A percentile compares a stretch with the other conserved stretches of the same genome.
These are phyloP conservation scores for Catharanthus roseus DNA, from an alignment of 257 asterid genomes.

Conservation along the genomic window DNA sequence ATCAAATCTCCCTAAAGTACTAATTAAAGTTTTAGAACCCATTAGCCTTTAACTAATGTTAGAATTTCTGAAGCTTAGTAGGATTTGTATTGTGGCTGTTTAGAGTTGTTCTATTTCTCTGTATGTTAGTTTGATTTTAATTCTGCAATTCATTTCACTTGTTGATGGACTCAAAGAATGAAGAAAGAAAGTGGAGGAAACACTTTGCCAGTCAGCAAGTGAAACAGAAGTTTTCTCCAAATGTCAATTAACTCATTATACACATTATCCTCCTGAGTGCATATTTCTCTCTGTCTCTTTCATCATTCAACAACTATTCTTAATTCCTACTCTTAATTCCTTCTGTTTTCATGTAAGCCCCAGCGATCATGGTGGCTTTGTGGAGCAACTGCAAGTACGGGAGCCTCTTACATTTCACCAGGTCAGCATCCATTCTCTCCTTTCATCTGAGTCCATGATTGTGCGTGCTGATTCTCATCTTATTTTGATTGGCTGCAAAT, in stretches of 20 bases:
- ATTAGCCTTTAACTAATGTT: too few relatives aligned
- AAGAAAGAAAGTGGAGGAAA: constrained; percentile 9
- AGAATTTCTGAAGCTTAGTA: too few relatives aligned
- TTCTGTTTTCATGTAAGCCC: background rate
- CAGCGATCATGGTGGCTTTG: background rate
- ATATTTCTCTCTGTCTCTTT: background rate
- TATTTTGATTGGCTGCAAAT: background rate
- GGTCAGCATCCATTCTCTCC: background rate
- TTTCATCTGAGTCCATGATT: background rate
- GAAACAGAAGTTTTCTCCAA: background rate
- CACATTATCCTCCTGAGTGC: background rate
- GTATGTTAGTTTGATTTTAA: background rate
- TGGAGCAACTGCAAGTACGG: background rate
- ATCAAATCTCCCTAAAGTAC: too few relatives aligned
- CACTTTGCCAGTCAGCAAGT: background rate
- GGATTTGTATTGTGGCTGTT: too few relatives aligned
- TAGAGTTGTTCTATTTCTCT: too few relatives aligned
- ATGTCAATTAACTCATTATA: too few relatives aligned
- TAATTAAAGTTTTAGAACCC: too few relatives aligned
- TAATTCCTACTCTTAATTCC: background rate
- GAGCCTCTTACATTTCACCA: background rate
- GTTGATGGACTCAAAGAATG: background rate
- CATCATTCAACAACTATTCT: background rate
- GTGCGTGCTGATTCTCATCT: background rate
- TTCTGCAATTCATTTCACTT: background rate